Evolutionary conservation across 2,329 filamentous ascomycete genomes (phyloP).

Genomic region (Claviceps sp.): DNA sequence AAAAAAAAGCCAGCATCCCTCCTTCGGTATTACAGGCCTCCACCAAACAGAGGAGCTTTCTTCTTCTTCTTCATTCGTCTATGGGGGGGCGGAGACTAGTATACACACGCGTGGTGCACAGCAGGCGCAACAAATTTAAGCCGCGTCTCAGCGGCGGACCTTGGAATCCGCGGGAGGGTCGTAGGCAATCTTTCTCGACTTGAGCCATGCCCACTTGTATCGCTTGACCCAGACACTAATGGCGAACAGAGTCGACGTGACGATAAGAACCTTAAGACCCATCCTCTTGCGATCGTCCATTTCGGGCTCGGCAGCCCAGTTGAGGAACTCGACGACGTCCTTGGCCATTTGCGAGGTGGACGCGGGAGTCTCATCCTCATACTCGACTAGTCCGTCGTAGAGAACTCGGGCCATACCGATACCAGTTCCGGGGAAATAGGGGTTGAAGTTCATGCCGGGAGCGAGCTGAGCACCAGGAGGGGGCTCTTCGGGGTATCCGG

Average conservation of each 20-base stretch:
- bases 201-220: conserved; percentile 97
- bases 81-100: conserved; percentile 26
- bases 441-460: conserved; percentile 97
- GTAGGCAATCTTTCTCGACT: conserved; percentile 89
- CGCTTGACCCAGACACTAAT: conserved; percentile 96
- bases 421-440: conserved; percentile 97
- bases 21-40: conserved; percentile 25
- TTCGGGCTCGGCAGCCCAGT: conserved; percentile 98
- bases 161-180: conserved; percentile 53
- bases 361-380: conserved; percentile 90
- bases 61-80: conserved; percentile 10
- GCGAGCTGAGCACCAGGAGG: conserved; percentile 78
- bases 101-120: conserved; percentile 26
- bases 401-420: conserved; percentile 98
- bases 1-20: conserved; percentile 14
- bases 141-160: conserved; percentile 31
- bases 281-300: conserved; percentile 99
- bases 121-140: neutral
- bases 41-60: conserved; percentile 27
- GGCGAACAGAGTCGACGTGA: conserved; percentile 66
- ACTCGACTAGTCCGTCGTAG: conserved; percentile 94
- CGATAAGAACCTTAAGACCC: conserved; percentile 89
- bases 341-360: conserved; percentile 99
- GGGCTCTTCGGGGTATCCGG: conserved; percentile 92
- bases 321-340: conserved; percentile 96